A percentile compares a stretch with the other conserved stretches of the same genome.
phyloP scores from a whole-genome alignment of 805 yeast species.

The Candida xyloterini region DNA sequence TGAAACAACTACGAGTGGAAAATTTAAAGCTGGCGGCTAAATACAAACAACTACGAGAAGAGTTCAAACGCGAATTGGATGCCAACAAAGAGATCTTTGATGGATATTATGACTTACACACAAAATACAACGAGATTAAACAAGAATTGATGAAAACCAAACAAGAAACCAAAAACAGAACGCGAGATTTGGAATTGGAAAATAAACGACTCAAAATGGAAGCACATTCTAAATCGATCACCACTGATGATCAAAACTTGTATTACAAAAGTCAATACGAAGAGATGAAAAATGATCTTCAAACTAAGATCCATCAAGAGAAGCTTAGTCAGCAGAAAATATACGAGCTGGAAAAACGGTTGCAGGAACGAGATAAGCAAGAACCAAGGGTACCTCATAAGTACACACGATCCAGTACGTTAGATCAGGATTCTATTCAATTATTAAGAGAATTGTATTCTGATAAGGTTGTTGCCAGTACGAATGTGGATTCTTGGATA shows the following conservation, averaged over 20 bases:
- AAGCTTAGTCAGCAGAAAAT: constrained; percentile 8
- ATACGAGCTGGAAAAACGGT: constrained; percentile 5
- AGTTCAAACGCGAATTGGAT: constrained; percentile 21
- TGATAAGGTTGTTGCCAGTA: constrained; percentile 12
- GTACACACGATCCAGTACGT: constrained; percentile 5
- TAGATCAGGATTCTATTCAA: constrained; percentile 21
- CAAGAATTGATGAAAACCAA: background rate
- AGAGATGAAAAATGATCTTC: constrained; percentile 14
- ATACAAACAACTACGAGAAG: constrained; percentile 24
- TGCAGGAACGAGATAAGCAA: background rate
- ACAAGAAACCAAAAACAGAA: constrained; percentile 3
- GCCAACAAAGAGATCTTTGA: constrained; percentile 25
- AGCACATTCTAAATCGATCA: constrained; percentile 5
- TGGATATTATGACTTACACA: constrained; percentile 25
- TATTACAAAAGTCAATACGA: constrained; percentile 19
- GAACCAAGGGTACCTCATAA: background rate
- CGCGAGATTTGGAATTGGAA: constrained; percentile 8
- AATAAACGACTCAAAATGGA: constrained; percentile 12
- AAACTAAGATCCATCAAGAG: constrained; percentile 13
- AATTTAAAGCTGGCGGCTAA: constrained; percentile 18
- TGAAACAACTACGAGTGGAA: constrained; percentile 12
- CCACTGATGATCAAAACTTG: constrained; percentile 11
- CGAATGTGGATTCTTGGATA: constrained; percentile 15
- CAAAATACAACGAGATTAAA: constrained; percentile 16
- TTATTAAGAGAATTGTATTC: constrained; percentile 14